Conservation (phyloP, 2,329 filamentous ascomycete genomes). For the Aspergillus versicolor region DNA sequence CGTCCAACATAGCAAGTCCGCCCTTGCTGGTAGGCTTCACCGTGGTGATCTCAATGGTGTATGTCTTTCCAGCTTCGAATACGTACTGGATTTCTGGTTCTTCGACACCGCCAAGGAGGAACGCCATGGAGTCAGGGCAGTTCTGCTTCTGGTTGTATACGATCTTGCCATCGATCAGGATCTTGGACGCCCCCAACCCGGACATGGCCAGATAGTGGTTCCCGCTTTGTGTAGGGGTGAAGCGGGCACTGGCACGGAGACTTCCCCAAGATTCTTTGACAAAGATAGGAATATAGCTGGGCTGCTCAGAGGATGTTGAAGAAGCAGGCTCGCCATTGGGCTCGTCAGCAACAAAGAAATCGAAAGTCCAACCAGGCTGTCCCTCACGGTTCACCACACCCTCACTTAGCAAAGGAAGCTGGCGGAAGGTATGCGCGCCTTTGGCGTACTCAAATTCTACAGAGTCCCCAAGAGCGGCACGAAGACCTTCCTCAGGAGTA, state of each 20-base stretch:
- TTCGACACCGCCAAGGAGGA: slow-evolving; percentile 4
- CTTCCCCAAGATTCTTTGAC: not conserved
- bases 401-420: slow-evolving; percentile 2
- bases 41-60: not conserved
- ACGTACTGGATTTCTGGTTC: slow-evolving; percentile 4
- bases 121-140: slow-evolving; percentile 11
- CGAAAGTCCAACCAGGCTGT: slow-evolving; percentile 6
- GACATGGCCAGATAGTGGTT: slow-evolving; percentile 9
- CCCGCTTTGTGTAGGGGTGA: not conserved
- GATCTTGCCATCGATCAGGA: slow-evolving; percentile 1
- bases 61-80: slow-evolving; percentile 5
- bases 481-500: slow-evolving; percentile 7
- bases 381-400: slow-evolving; percentile 1
- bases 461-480: slow-evolving; percentile 1
- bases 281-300: slow-evolving; percentile 4
- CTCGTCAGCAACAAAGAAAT: slow-evolving; percentile 2
- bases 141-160: slow-evolving; percentile 8
- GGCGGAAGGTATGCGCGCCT: slow-evolving; percentile 8
- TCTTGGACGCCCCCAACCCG: not conserved
- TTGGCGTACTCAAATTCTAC: slow-evolving; percentile 11
- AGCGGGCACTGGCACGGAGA: not conserved
- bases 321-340: not conserved
- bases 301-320: not conserved
- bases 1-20: slow-evolving; percentile 4
- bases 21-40: not conserved